These are phyloP conservation scores for Aspergillus cristatus DNA, from an alignment of 495 filamentous ascomycete genomes.

Conservation along the genomic window DNA sequence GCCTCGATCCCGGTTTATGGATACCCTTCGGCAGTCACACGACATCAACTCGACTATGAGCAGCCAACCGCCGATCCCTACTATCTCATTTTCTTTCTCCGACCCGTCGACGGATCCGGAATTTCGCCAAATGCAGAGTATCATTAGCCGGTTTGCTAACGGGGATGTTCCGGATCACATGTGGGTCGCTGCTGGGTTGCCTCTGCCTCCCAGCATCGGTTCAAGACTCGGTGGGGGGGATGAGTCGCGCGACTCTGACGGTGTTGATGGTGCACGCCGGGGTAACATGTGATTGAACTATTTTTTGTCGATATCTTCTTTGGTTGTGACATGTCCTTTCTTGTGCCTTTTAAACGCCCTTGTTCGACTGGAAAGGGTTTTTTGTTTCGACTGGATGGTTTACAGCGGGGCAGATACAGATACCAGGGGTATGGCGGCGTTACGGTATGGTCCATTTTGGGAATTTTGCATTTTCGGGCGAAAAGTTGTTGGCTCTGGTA, in stretches of 20 bases:
- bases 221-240: slow-evolving; percentile 20
- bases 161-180: slow-evolving; percentile 67
- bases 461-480: no score
- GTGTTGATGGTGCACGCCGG: slow-evolving; percentile 12
- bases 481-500: no score
- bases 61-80: slow-evolving; percentile 31
- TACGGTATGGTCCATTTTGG: no score
- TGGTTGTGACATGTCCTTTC: slow-evolving; percentile 2
- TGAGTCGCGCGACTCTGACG: slow-evolving; percentile 7
- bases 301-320: neutral
- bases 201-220: slow-evolving; percentile 47
- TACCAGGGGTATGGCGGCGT: no score
- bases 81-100: slow-evolving; percentile 26
- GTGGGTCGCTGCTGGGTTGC: slow-evolving; percentile 65
- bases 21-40: slow-evolving; percentile 18
- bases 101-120: slow-evolving; percentile 28
- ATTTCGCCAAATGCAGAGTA: slow-evolving; percentile 55
- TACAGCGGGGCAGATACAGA: no score
- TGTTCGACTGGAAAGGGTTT: no score
- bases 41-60: slow-evolving; percentile 27
- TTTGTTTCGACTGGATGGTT: no score
- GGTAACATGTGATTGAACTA: no score
- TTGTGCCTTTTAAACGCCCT: neutral
- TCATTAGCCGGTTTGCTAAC: slow-evolving; percentile 55
- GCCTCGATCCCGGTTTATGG: slow-evolving; percentile 11